Percentiles rank a stretch among this genome's conserved stretches.
Conservation (phyloP, 768 basidiomycete genomes). For the Kwoniella heveanensis region DNA sequence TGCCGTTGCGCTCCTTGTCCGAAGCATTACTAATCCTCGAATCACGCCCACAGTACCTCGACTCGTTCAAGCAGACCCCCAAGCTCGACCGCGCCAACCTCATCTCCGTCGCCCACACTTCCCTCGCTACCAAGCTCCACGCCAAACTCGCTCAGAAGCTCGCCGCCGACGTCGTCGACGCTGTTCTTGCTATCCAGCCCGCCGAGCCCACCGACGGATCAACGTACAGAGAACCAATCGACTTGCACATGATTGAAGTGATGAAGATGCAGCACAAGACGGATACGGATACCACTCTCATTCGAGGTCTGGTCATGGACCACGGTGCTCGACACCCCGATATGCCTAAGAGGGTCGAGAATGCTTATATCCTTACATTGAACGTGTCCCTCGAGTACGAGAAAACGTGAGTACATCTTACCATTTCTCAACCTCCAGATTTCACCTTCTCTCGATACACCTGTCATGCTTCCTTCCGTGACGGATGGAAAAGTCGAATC, state of each 20-base stretch:
- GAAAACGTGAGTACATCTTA: constrained; percentile 76
- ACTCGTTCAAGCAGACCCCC: constrained; percentile 72
- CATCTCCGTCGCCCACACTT: constrained; percentile 92
- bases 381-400: constrained; percentile 99
- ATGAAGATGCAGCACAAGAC: constrained; percentile 99
- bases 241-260: constrained; percentile 98
- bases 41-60: constrained; percentile 83
- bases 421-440: too few relatives aligned
- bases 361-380: constrained; percentile 89
- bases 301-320: constrained; percentile 93
- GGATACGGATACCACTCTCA: constrained; percentile 92
- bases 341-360: constrained; percentile 98
- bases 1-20: too few relatives aligned
- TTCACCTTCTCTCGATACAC: not conserved
- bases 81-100: constrained; percentile 83
- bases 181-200: constrained; percentile 78
- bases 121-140: constrained; percentile 90
- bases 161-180: constrained; percentile 90
- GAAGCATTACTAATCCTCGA: too few relatives aligned
- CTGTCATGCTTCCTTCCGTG: not conserved
- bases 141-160: constrained; percentile 78
- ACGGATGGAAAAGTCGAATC: not conserved
- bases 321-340: constrained; percentile 97
- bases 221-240: constrained; percentile 85
- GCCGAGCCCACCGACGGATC: constrained; percentile 61